Base-by-base conservation (phyloP, 2,329 filamentous ascomycete species). In the Aspergillus pseudoterreus region DNA sequence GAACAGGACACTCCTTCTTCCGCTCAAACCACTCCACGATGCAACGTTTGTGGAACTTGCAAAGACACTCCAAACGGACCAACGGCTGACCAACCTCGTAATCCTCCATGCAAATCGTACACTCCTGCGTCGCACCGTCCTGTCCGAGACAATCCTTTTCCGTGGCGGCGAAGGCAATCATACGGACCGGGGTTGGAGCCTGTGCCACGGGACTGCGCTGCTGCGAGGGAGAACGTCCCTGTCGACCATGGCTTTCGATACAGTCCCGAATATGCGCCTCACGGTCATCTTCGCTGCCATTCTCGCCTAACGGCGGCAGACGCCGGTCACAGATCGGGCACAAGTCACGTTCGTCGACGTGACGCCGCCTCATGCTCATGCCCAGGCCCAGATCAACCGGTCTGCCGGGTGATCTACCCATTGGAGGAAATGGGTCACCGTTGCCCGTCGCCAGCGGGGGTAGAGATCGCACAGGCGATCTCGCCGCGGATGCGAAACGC, bases 61-160 rank as follows among this genome's bases (percentile, higher is more conserved):
- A 86, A 56, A 83, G 71, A 62, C 83, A 86, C 59, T 84, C 81
- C 61, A 86, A 68, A 53, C 83, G 72, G 9, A 79, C 81, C 71
- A 86, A 73, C 58, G 77, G 72, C 60, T 82, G 79, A 0, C 82
- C 82, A 10, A 78, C 75, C 58, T 82, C 77, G 62, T 85, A 85
- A 50, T 86, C 83, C 56, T 84, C 82, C 62, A 85, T 80, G 63
- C 83, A 86, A 47, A 86, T 85, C 8, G 82, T 78, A 56, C 83
- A 86, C 61, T 86, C 83, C 39, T 78, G 77, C 47, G 71, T 58
- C 41, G 73, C 74, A 15, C 80, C 77, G 49, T 82, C 79, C 19
- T 73, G 69, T 4, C 78, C 77, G 1, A 80, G 63, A 58, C 82
- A 85, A 55, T 86, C 83, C 62, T 86, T 86, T 64, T 86, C 83